A percentile compares a stretch with the other conserved stretches of the same genome.
Evolutionary conservation across 768 basidiomycete genomes (phyloP).

Genomic region (Omphalotus guepiniiformis): DNA sequence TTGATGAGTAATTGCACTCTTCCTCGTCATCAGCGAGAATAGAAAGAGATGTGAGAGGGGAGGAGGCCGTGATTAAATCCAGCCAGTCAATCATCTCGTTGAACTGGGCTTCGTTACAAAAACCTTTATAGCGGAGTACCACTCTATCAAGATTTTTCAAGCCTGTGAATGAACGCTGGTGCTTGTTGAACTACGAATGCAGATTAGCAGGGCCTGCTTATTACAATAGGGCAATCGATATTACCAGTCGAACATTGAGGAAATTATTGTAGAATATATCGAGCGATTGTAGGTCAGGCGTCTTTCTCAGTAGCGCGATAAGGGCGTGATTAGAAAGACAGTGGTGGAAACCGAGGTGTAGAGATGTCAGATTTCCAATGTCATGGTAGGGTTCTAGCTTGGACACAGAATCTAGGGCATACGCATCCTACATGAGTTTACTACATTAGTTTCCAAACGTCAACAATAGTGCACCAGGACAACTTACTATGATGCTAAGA

Average conservation of each 20-base stretch:
- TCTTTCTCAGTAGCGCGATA: not conserved
- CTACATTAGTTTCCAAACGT: not conserved
- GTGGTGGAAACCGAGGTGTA: constrained; percentile 7
- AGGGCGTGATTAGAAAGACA: constrained; percentile 2
- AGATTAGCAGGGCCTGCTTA: not conserved
- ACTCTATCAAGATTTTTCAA: constrained; percentile 2
- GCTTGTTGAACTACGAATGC: not conserved
- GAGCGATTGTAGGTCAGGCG: not conserved
- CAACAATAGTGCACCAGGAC: not conserved
- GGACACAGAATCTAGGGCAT: constrained; percentile 1
- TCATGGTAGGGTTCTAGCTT: not conserved
- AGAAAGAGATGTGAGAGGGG: not conserved
- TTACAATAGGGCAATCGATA: too few species aligned
- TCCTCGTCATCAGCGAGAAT: constrained; percentile 2
- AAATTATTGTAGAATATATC: constrained; percentile 9
- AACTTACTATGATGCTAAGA: constrained; percentile 1
- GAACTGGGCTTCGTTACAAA: constrained; percentile 1
- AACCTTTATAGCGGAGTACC: constrained; percentile 2
- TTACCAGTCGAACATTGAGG: constrained; percentile 1
- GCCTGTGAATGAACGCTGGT: not conserved
- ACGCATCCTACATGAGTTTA: constrained; percentile 3
- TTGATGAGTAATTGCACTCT: constrained; percentile 5
- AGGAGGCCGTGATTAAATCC: not conserved
- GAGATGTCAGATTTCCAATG: not conserved
- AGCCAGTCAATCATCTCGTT: constrained; percentile 2